Base-by-base conservation (phyloP, 208 protist genomes). In the Naegleria lovaniensis region DNA sequence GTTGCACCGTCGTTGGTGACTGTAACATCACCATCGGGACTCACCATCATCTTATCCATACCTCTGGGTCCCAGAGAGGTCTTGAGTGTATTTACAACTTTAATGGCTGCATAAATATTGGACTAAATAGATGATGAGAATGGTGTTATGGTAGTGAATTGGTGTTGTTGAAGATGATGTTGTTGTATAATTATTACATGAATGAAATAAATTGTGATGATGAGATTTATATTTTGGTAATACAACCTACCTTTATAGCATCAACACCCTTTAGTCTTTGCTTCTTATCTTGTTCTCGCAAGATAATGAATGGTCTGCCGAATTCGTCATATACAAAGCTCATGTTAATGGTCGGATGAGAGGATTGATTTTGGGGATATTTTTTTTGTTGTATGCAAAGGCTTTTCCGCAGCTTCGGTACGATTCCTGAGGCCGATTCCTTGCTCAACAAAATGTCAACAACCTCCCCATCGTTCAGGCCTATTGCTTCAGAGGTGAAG, bases 1-100 rank as follows among this genome's bases (percentile, higher is more conserved):
- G 99, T 99, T 0, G 99, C 99, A 39, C 99, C 99, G 93, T 99
- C 99, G 93, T 99, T 99, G 1, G 99, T 99, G 38, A 99, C 96
- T 0, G 98, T 98, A 15, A 99, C 97, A 88, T 99, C 99, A 84
- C 99, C 98, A 93, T 99, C 98, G 29, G 96, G 95, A 43, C 95
- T 97, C 22, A 99, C 97, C n/a, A 99, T 95, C 88, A 99, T 98
- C 93, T 99, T 99, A 91, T 99, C 98, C 98, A 99, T 99, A 76
- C 97, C 96, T 38, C 96, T 96, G 22, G 99, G 98, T 29, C 99
- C 99, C 2, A 99, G 96, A 89, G 98, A 99, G 40, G 97, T 99
- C 59, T 96, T 95, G 58, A 99, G 94, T 52, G 98, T 98, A 92
- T 98, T 98, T 19, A 98, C 96, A 9, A 99, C 95, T 43, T 96